Evolutionary conservation across 192 early-diverging fungal genomes (phyloP).

Genomic region (Umbelopsis isabellina): DNA sequence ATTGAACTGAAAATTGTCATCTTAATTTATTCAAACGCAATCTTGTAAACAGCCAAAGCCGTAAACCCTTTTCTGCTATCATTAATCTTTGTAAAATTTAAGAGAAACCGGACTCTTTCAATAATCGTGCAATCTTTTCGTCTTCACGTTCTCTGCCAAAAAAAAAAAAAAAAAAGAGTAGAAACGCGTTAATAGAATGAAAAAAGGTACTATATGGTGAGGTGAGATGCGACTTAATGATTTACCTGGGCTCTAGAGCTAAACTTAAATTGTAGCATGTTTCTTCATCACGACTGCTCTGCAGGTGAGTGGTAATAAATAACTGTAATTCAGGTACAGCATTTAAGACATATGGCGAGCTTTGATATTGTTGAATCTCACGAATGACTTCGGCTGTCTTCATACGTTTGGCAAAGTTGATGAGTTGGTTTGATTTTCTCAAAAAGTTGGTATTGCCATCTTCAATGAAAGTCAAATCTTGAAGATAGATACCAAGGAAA

Average conservation of each 20-base stretch:
- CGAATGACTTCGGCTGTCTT: constrained; percentile 87
- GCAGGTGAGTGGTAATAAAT: constrained; percentile 72
- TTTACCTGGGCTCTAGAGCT: constrained; percentile 75
- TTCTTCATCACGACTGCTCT: constrained; percentile 67
- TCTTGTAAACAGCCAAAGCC: too few relatives aligned
- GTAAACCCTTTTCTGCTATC: too few relatives aligned
- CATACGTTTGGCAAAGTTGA: constrained; percentile 90
- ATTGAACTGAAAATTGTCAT: too few relatives aligned
- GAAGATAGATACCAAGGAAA: constrained; percentile 84
- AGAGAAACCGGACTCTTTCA: constrained; percentile 70
- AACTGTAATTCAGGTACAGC: constrained; percentile 82
- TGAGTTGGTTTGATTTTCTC: constrained; percentile 63
- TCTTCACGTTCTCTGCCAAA: constrained; percentile 65
- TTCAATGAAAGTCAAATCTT: constrained; percentile 90
- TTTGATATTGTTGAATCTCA: constrained; percentile 90
- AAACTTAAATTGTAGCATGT: constrained; percentile 81
- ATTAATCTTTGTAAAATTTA: background rate
- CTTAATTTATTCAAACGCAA: too few relatives aligned
- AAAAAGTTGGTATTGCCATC: constrained; percentile 83
- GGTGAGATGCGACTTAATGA: background rate
- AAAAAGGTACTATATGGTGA: background rate
- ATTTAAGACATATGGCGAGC: constrained; percentile 74
- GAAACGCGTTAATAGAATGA: background rate
- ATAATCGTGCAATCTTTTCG: constrained; percentile 71
- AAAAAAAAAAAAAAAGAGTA: too few relatives aligned